These are phyloP conservation scores for Cymbopogon flexuosus DNA, from an alignment of 202 grass and related monocot genomes.

Conservation along the genomic window DNA sequence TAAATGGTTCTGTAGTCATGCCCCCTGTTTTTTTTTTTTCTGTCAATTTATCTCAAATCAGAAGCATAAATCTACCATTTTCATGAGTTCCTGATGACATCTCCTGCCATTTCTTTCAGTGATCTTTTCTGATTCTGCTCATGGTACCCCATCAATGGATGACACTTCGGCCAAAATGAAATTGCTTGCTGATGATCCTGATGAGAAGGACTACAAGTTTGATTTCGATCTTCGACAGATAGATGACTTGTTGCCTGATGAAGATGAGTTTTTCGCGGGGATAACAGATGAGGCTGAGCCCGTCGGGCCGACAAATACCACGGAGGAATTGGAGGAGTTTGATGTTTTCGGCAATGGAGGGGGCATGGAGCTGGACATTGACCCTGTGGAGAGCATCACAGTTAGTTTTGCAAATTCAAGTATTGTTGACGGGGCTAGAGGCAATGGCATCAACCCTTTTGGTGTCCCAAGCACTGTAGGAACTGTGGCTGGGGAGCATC, in stretches of 20 bases:
- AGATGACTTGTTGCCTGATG: conserved; percentile 60
- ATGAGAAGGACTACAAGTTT: conserved; percentile 49
- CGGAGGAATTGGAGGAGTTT: conserved; percentile 74
- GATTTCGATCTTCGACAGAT: conserved; percentile 62
- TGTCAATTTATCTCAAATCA: not conserved
- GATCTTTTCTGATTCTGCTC: conserved; percentile 43
- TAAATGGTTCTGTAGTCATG: not conserved
- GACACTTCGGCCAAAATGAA: conserved; percentile 41
- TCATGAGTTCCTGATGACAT: not conserved
- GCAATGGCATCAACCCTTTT: conserved; percentile 63
- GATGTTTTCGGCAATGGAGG: conserved; percentile 79
- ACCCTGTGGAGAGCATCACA: conserved; percentile 67
- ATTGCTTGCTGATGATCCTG: conserved; percentile 35
- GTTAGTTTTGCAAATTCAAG: conserved; percentile 45
- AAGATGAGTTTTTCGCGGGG: conserved; percentile 72
- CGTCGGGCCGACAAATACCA: conserved; percentile 7
- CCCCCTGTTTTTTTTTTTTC: not conserved
- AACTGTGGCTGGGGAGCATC: conserved; percentile 79
- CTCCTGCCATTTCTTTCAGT: conserved; percentile 24
- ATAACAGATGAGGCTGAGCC: conserved; percentile 63
- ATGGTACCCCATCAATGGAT: conserved; percentile 47
- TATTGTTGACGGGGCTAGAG: conserved; percentile 55
- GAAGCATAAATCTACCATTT: not conserved
- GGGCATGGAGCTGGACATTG: conserved; percentile 81
- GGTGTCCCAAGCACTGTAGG: conserved; percentile 49